Base-by-base conservation (phyloP, 2,329 filamentous ascomycete species). In the Pseudogymnoascus sp. region DNA sequence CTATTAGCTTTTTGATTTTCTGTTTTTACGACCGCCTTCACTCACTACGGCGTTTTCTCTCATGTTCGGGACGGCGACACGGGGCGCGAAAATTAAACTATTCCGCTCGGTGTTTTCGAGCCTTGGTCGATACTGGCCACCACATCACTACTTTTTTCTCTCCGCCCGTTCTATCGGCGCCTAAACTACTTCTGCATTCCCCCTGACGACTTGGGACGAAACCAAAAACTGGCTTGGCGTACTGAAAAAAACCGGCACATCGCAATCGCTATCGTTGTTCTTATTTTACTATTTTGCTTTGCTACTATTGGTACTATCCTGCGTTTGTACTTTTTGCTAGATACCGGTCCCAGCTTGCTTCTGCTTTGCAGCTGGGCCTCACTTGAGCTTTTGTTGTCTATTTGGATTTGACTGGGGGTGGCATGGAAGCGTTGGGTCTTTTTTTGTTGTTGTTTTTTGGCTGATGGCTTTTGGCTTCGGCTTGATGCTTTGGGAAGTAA, bases 141-240 rank as follows among this genome's bases (percentile, higher is more conserved):
- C 27, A 31, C 27, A 36, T 12, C n/a, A 52, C 42, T 29, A 45
- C 21, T 52, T 25, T 52, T 31, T 27, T 52, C n/a, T 18, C 2
- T 21, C 21, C 15, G 5, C n/a, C 45, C 45, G 45, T 52, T 52
- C 15, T 52, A 52, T 52, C 27, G 45, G 45, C 45, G 45, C 45
- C 45, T 52, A 31, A 52, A 31, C 45, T 52, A 31, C 45, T 31
- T 52, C 42, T 48, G 45, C 45, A 52, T 52, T 4, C 45, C 45
- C 45, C 27, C 27, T 52, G 45, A 52, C 45, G 45, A 52, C 45
- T 52, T 52, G 45, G 45, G 45, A 52, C 45, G 45, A 52, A 52
- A 52, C 27, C 42, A 29, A 52, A 52, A 52, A 10, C 5, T 52
- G 45, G 45, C 27, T 52, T 52, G 45, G 45, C 45, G 45, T 52